Percentiles rank a stretch among this genome's conserved stretches.
phyloP scores from a whole-genome alignment of 345 rosid species.

The Rhodomyrtus tomentosa region DNA sequence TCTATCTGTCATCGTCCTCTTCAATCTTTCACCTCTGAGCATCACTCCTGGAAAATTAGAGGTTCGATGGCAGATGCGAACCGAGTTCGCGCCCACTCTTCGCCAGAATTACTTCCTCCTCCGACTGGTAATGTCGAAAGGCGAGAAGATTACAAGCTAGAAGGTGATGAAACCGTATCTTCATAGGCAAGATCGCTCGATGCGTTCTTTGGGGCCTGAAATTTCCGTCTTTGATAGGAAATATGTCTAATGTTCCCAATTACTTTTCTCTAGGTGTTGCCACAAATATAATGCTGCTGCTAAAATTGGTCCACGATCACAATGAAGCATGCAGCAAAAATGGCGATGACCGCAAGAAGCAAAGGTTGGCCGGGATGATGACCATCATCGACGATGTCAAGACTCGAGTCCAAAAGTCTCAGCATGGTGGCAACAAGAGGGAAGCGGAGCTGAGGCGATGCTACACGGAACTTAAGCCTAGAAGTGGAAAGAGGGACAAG shows the following conservation, averaged over 20 bases:
- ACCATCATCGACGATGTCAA: conserved; percentile 64
- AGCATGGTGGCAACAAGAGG: conserved; percentile 15
- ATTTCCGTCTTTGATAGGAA: not conserved
- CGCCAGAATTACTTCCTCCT: conserved; percentile 32
- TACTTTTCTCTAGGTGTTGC: conserved; percentile 28
- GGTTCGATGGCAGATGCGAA: conserved; percentile 1
- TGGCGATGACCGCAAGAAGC: conserved; percentile 37
- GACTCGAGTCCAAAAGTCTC: conserved; percentile 49
- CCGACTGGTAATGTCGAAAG: not conserved
- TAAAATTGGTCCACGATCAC: conserved; percentile 67
- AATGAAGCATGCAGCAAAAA: conserved; percentile 34
- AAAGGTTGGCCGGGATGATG: conserved; percentile 59
- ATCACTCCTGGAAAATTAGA: not conserved
- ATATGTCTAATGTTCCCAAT: not conserved
- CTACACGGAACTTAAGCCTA: conserved; percentile 52
- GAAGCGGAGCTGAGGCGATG: conserved; percentile 60
- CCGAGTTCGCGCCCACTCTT: conserved; percentile 28
- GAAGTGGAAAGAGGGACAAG: conserved; percentile 4
- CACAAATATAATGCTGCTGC: conserved; percentile 49
- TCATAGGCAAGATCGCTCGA: not conserved
- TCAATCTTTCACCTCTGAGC: not conserved
- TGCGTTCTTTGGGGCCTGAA: not conserved
- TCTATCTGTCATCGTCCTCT: not conserved
- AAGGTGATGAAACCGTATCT: conserved; percentile 18
- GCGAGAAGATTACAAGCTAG: conserved; percentile 28